Evolutionary conservation across 1,284 basidiomycete species (phyloP).

Genomic region (Coniophora puteana): DNA sequence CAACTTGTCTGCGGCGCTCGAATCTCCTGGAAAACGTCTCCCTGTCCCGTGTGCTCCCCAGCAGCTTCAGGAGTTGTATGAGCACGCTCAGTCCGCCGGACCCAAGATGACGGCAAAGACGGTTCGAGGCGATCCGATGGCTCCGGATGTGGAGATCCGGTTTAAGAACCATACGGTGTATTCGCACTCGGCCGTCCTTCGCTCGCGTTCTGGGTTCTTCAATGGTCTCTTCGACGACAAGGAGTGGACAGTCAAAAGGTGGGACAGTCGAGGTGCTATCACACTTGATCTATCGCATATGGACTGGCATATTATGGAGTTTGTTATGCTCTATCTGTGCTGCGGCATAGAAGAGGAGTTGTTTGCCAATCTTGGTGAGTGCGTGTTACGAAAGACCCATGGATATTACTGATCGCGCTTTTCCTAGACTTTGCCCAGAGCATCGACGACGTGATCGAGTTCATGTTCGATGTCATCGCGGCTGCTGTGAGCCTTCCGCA

Average conservation of each 20-base stretch:
- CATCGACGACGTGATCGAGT: constrained; percentile 80
- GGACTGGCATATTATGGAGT: constrained; percentile 71
- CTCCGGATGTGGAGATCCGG: constrained; percentile 73
- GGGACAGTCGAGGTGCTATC: constrained; percentile 54
- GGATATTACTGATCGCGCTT: not conserved
- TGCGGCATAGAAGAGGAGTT: constrained; percentile 72
- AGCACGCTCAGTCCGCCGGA: constrained; percentile 22
- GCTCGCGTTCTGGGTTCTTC: constrained; percentile 86
- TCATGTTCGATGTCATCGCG: constrained; percentile 85
- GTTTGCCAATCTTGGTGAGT: constrained; percentile 71
- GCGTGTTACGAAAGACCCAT: not conserved
- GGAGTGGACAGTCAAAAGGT: constrained; percentile 75
- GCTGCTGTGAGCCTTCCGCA: constrained; percentile 58
- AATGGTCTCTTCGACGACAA: constrained; percentile 80
- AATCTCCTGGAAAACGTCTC: constrained; percentile 45
- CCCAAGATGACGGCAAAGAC: constrained; percentile 5
- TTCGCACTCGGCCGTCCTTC: constrained; percentile 75
- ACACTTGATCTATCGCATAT: constrained; percentile 73
- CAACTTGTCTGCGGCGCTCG: constrained; percentile 49
- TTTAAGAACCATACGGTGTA: constrained; percentile 69
- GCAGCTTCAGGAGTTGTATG: constrained; percentile 50
- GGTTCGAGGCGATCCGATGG: constrained; percentile 23
- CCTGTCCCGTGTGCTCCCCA: constrained; percentile 41
- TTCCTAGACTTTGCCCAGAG: constrained; percentile 57
- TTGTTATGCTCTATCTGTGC: constrained; percentile 79